Evolutionary conservation across 768 basidiomycete genomes (phyloP), one percentile per base, ranked within the genome.

Genomic region (Rhodotorula babjevae): DNA sequence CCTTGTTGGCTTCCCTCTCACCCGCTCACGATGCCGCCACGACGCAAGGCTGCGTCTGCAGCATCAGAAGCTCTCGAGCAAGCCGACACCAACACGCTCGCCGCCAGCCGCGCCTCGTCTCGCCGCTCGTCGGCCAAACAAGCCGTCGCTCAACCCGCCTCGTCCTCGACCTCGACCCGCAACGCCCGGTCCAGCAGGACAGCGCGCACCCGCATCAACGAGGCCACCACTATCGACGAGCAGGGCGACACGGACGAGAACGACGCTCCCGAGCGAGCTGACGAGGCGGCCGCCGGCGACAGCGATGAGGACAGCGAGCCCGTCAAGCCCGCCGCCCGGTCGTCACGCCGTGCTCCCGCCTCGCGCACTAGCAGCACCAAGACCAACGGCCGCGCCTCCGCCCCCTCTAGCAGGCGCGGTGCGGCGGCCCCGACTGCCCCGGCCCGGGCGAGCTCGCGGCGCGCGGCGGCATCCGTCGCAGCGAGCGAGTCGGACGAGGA

Each of bases 91-190:
- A 63, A 63, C 36, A 18, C 50, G 7, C 52, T 15, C 27, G 6
- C 25, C 16, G 10, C 42, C 36, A 15, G 36, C 33, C 25, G 58
- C 52, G 9, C 42, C 40, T 31, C 52, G 18, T 27, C 33, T 11
- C 53, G 63, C 40, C 52, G 50, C 52, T 19, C 36, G 4, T 10
- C 52, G 9, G 40, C 55, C 52, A 64, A 64, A 64, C 63, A 64
- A n/a, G 31, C 50, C 50, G 31, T 52, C 63, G 63, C 53, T 46
- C 64, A 31, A 57, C 64, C 64, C 11, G 25, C 27, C 9, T 42
- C n/a, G 4, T 0, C 60, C n/a, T 46, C 44, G 44, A 9, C 44
- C 8, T 46, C 44, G 8, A 31, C 58, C 12, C 58, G 58, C 58
- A 11, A 23, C 9, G 33, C 57, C 25, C 63, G 63, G 36, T 21